Conservation (phyloP, 768 basidiomycete species). For the Boletus reticulatus region DNA sequence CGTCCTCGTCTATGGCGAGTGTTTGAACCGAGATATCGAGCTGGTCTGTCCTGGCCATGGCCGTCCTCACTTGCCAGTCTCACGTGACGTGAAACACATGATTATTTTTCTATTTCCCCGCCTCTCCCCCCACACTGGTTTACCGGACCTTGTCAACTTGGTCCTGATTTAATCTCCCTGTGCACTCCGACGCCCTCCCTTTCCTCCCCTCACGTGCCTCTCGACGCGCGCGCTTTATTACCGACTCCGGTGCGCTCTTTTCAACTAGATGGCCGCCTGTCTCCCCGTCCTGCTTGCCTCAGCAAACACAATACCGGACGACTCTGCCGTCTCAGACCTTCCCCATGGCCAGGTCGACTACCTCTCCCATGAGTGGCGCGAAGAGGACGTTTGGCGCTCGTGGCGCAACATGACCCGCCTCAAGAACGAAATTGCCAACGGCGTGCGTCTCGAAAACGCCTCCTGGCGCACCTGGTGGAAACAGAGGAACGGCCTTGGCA, state of each 20-base stretch:
- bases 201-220: not conserved
- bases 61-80: not conserved
- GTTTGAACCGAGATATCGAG: too few relatives aligned
- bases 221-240: not conserved
- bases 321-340: slow-evolving; percentile 76
- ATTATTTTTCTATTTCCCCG: not conserved
- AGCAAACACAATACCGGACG: slow-evolving; percentile 64
- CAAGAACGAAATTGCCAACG: slow-evolving; percentile 98
- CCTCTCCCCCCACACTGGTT: not conserved
- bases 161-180: slow-evolving; percentile 14
- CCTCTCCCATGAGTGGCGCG: slow-evolving; percentile 94
- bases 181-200: slow-evolving; percentile 9
- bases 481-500: slow-evolving; percentile 94
- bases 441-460: slow-evolving; percentile 92
- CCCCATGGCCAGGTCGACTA: slow-evolving; percentile 97
- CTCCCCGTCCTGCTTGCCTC: slow-evolving; percentile 70
- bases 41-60: too few relatives aligned
- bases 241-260: not conserved
- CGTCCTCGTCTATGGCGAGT: not conserved
- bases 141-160: slow-evolving; percentile 1
- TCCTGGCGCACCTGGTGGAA: slow-evolving; percentile 99
- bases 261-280: slow-evolving; percentile 54
- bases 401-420: slow-evolving; percentile 98
- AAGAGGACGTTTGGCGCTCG: slow-evolving; percentile 98
- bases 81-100: slow-evolving; percentile 5